phyloP scores from a whole-genome alignment of 2,329 filamentous ascomycete species.

The Arthrinium phaeospermum region DNA sequence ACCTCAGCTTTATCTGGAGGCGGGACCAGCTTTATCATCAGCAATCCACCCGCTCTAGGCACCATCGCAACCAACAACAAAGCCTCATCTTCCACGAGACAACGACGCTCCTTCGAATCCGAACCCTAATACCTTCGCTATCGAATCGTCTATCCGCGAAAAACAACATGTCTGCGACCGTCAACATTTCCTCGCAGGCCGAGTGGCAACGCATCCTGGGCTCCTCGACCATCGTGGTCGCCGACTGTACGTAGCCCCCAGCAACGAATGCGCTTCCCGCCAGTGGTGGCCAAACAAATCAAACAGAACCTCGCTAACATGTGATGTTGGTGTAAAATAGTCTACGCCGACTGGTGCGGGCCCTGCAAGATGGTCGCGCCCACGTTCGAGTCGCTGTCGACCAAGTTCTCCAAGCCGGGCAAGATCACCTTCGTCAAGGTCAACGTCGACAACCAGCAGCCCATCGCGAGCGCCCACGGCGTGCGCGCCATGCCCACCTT shows the following conservation, averaged over 20 bases:
- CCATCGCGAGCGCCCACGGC: conserved; percentile 77
- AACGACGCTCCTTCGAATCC: neutral
- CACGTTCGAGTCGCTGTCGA: conserved; percentile 82
- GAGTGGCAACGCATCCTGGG: conserved; percentile 77
- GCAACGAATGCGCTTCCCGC: conserved; percentile 15
- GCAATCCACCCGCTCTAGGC: conserved; percentile 8
- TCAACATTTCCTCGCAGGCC: conserved; percentile 66
- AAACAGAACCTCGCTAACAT: neutral
- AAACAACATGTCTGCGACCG: conserved; percentile 48
- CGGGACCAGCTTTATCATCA: neutral
- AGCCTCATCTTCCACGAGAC: conserved; percentile 15
- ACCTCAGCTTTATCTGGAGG: conserved; percentile 12
- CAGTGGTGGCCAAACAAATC: neutral
- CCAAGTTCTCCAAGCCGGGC: conserved; percentile 79
- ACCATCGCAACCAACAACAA: neutral
- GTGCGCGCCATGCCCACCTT: conserved; percentile 94
- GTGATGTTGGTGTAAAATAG: conserved; percentile 49
- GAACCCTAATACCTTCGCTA: neutral
- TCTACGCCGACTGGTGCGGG: conserved; percentile 95
- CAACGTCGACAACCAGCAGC: conserved; percentile 83
- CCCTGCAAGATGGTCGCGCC: conserved; percentile 94
- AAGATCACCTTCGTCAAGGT: conserved; percentile 91
- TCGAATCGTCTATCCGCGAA: neutral
- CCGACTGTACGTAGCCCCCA: conserved; percentile 76
- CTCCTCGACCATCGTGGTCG: conserved; percentile 79